These are phyloP conservation scores for Persicaria tinctoria DNA, from an alignment of 148 eudicot species.

Conservation along the genomic window DNA sequence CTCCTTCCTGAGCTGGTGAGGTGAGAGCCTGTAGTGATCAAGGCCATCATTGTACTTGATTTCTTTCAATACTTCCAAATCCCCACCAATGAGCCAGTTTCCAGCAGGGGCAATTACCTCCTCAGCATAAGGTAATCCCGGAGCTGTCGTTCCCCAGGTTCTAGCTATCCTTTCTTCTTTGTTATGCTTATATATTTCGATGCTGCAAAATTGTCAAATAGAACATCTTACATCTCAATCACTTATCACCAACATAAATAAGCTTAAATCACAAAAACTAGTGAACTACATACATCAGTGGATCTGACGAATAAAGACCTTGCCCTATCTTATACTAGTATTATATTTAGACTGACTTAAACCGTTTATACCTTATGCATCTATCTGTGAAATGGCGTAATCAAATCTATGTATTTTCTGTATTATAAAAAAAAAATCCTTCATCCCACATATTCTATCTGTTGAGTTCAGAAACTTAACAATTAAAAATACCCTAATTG, in stretches of 20 bases:
- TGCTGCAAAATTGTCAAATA: conserved; percentile 25
- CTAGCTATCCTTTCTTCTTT: conserved; percentile 86
- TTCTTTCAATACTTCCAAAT: conserved; percentile 54
- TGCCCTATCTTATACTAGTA: background rate
- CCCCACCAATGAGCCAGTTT: conserved; percentile 81
- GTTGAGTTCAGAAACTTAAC: background rate
- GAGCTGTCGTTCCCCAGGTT: conserved; percentile 81
- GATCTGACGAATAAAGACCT: background rate
- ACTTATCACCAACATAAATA: background rate
- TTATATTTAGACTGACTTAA: background rate
- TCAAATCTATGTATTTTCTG: background rate
- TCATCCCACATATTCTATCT: background rate
- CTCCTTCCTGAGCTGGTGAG: conserved; percentile 57
- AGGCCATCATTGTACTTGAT: conserved; percentile 85
- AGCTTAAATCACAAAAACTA: background rate
- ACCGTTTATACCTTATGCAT: background rate
- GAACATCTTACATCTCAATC: background rate
- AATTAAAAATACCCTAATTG: background rate
- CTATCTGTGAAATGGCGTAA: background rate
- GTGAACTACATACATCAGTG: background rate
- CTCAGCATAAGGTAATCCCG: conserved; percentile 78
- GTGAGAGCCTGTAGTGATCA: conserved; percentile 72
- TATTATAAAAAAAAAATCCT: background rate
- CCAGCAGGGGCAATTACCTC: conserved; percentile 68
- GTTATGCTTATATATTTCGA: conserved; percentile 72